Evolutionary conservation across 129 eudicot species (phyloP).

Genomic region (Tagetes erecta): DNA sequence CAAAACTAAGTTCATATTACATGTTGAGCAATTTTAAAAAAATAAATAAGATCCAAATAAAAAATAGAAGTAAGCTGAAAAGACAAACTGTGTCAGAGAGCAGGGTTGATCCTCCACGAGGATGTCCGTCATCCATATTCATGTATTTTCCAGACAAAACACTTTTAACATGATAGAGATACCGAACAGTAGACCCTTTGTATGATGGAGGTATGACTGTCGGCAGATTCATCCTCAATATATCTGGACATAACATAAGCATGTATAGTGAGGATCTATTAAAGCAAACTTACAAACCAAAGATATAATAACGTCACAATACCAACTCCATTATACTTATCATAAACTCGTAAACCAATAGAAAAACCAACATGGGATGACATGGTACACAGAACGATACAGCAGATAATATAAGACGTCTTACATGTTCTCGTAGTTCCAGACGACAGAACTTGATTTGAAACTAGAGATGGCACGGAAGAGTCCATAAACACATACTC

Average conservation of each 20-base stretch:
- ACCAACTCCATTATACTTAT: neutral
- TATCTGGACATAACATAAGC: constrained; percentile 53
- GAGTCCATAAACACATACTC: constrained; percentile 90
- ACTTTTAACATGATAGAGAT: constrained; percentile 70
- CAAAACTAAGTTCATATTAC: constrained; percentile 10
- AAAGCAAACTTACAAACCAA: constrained; percentile 4
- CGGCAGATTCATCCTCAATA: constrained; percentile 74
- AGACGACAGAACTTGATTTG: constrained; percentile 72
- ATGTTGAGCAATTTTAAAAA: neutral
- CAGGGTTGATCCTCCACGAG: constrained; percentile 47
- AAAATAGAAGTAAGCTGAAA: constrained; percentile 18
- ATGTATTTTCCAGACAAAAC: constrained; percentile 66
- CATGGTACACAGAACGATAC: neutral
- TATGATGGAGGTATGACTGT: constrained; percentile 87
- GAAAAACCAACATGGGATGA: neutral
- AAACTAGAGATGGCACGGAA: constrained; percentile 54
- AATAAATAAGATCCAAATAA: neutral
- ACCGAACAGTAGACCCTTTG: constrained; percentile 92
- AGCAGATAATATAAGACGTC: constrained; percentile 19
- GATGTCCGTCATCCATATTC: constrained; percentile 62
- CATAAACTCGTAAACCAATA: constrained; percentile 1
- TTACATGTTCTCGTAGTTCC: constrained; percentile 74
- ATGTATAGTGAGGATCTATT: constrained; percentile 19
- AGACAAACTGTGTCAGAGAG: constrained; percentile 61
- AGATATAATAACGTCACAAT: neutral